Evolutionary conservation across 441 rosid genomes (phyloP), one percentile per base, ranked within the genome.

Genomic region (Metrosideros polymorpha): DNA sequence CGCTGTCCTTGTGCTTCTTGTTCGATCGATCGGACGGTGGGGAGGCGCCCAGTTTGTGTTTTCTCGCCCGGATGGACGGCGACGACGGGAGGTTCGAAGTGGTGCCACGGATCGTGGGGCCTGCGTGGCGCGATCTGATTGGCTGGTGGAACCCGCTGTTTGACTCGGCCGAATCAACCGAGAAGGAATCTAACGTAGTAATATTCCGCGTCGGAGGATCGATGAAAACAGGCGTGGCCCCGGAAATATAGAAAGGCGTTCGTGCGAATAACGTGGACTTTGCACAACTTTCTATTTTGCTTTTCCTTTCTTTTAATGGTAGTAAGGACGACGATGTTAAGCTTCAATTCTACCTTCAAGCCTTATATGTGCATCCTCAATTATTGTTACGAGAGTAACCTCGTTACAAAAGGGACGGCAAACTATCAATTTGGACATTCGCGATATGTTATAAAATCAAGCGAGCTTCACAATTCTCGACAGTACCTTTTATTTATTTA

Each of bases 1-100:
- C 51, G 85, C 86, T 82, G 86, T 85, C 92, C 91, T 85, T 95
- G 98, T 95, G 98, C 91, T 95, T 92, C 90, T 89, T 90, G 45
- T 30, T 29, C 77, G 52, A 82, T 25, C 55, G 50, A 95, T 93
- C 97, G 27, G 63, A 90, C 94, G 95, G 90, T 82, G 1, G 27
- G 2, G 1, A 91, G 75, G 32, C 15, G 49, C 29, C 51, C 79
- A 83, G 85, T 51, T 84, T 95, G 98, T 95, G 98, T 89, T 94
- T 95, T 89, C 92, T 93, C 57, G 7, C 12, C 2, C 14, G 3
- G 12, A 29, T 88, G 87, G 82, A 93, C 93, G 96, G 92, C 51
- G 17, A 19, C 13, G 3, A 94, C 93, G 92, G 52, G 7, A 30
- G 19, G 43, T 0, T 24, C 1, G 18, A n/a, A n/a, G 57, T 27